Evolutionary conservation across 2,329 filamentous ascomycete species (phyloP).

Genomic region (Diaporthe sp.): DNA sequence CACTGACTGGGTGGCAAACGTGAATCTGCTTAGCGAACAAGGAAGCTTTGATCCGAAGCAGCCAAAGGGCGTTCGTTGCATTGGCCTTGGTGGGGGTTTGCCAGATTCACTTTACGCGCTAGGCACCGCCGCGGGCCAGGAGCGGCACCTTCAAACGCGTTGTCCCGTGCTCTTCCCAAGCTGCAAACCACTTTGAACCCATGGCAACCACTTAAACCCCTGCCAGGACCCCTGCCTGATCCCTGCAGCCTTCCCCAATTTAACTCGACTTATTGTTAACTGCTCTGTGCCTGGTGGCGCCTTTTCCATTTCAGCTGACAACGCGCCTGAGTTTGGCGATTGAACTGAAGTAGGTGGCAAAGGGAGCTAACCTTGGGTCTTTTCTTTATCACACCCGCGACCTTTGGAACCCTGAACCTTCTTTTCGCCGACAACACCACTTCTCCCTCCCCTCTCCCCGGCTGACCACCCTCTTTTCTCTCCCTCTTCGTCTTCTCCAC

Average conservation of each 20-base stretch:
- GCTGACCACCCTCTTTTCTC: background rate
- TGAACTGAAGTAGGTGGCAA: conserved; percentile 19
- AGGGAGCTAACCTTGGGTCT: conserved; percentile 17
- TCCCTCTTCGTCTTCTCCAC: background rate
- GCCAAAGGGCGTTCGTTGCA: background rate
- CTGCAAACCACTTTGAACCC: conserved; percentile 15
- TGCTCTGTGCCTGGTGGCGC: background rate
- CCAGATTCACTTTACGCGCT: conserved; percentile 10
- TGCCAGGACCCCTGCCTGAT: background rate
- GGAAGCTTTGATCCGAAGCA: conserved; percentile 2
- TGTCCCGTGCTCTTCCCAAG: conserved; percentile 16
- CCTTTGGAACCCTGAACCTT: conserved; percentile 8
- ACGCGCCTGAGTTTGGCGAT: conserved; percentile 22
- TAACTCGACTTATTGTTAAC: background rate
- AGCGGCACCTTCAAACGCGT: conserved; percentile 18
- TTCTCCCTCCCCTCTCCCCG: background rate
- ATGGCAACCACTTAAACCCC: conserved; percentile 11
- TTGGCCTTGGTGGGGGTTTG: background rate
- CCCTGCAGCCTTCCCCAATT: conserved; percentile 7
- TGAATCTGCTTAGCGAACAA: conserved; percentile 14
- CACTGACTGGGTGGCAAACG: conserved; percentile 7
- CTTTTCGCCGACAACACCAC: conserved; percentile 9
- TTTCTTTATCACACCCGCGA: conserved; percentile 17
- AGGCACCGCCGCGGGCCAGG: background rate
- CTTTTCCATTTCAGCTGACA: conserved; percentile 22